Conservation (phyloP, 1,139 yeast species). For the Debaryomycetaceae sp. region DNA sequence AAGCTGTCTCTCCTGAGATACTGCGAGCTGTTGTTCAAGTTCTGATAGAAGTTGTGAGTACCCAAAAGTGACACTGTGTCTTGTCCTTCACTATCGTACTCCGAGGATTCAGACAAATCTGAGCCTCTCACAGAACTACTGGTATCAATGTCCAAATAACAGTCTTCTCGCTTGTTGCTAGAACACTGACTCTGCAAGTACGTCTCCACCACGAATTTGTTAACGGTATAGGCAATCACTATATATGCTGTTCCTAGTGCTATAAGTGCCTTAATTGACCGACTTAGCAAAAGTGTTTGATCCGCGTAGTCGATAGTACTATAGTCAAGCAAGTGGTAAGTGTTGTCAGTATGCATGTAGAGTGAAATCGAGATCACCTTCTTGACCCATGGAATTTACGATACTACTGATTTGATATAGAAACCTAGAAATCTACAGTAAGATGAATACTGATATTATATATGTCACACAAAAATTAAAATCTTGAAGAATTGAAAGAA, state of each 20-base stretch:
- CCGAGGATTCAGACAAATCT: background rate
- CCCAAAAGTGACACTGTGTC: slow-evolving; percentile 11
- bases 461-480: too few relatives aligned
- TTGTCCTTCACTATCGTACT: slow-evolving; percentile 6
- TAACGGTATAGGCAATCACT: background rate
- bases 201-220: background rate
- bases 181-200: background rate
- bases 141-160: background rate
- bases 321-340: background rate
- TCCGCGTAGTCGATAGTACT: background rate
- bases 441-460: too few relatives aligned
- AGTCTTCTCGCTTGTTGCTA: background rate
- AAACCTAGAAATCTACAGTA: background rate
- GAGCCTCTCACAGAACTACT: background rate
- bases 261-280: background rate
- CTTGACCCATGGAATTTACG: too few relatives aligned
- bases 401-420: too few relatives aligned
- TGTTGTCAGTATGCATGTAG: background rate
- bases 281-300: background rate
- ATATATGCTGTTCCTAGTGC: background rate
- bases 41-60: slow-evolving; percentile 28
- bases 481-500: background rate
- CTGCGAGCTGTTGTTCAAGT: slow-evolving; percentile 41
- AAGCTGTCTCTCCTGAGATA: slow-evolving; percentile 43
- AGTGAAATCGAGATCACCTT: too few relatives aligned